These are phyloP conservation scores for Clausena lansium DNA, from an alignment of 345 rosid species.

Conservation along the genomic window DNA sequence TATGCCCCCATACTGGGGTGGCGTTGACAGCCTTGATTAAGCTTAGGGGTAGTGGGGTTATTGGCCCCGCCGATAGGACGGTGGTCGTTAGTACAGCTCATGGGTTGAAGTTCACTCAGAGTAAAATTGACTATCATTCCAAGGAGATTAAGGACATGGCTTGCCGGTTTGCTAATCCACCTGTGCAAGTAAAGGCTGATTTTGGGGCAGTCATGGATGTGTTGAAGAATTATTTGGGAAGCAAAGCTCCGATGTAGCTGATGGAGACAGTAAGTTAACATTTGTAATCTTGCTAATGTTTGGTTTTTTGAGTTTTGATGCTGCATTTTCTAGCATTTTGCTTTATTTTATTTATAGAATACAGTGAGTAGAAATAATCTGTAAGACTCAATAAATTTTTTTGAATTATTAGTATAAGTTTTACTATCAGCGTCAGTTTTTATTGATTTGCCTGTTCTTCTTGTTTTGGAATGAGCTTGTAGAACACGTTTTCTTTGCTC, in stretches of 20 bases:
- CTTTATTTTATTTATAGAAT: not conserved
- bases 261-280: conserved; percentile 8
- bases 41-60: conserved; percentile 77
- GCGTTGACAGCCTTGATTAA: conserved; percentile 78
- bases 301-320: conserved; percentile 10
- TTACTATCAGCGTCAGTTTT: not conserved
- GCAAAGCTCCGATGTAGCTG: conserved; percentile 33
- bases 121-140: conserved; percentile 85
- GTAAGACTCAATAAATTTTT: not conserved
- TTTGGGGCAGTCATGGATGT: conserved; percentile 88
- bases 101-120: conserved; percentile 83
- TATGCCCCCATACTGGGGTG: conserved; percentile 92
- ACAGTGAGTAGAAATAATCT: not conserved
- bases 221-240: conserved; percentile 55
- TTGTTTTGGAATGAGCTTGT: not conserved
- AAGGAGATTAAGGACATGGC: conserved; percentile 73
- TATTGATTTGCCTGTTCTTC: not conserved
- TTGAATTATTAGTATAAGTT: not conserved
- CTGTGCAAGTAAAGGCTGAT: conserved; percentile 75
- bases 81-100: conserved; percentile 96
- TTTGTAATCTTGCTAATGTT: conserved; percentile 11
- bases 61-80: conserved; percentile 57
- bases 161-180: conserved; percentile 74
- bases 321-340: not conserved
- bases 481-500: not conserved